Evolutionary conservation across 1,284 basidiomycete species (phyloP).

Genomic region (Papiliotrema flavescens): DNA sequence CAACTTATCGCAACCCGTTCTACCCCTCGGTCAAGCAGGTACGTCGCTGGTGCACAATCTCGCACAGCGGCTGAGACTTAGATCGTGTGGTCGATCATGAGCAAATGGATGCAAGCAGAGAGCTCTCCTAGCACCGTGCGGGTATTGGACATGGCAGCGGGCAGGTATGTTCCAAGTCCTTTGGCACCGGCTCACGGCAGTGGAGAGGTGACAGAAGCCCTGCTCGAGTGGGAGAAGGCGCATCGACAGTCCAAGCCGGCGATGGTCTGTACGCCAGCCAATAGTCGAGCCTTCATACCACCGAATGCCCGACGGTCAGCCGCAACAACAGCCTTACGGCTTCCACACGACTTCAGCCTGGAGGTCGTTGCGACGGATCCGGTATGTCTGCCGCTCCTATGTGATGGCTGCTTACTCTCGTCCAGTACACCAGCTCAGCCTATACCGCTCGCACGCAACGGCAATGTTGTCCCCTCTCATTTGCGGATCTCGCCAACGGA

Average conservation of each 20-base stretch:
- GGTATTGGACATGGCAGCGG: constrained; percentile 56
- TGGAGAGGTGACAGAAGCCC: constrained; percentile 46
- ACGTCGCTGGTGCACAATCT: not conserved
- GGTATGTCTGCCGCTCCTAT: constrained; percentile 32
- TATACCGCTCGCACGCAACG: constrained; percentile 54
- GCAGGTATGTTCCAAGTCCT: constrained; percentile 41
- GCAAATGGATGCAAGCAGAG: constrained; percentile 50
- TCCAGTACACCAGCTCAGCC: constrained; percentile 56
- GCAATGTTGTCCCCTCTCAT: constrained; percentile 55
- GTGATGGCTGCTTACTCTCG: not conserved
- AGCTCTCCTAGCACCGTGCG: not conserved
- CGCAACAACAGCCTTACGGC: not conserved
- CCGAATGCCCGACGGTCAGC: constrained; percentile 21
- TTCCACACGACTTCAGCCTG: constrained; percentile 16
- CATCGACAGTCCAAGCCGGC: not conserved
- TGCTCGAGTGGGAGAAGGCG: constrained; percentile 42
- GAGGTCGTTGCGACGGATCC: constrained; percentile 49
- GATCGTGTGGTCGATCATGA: constrained; percentile 38
- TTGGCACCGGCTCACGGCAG: constrained; percentile 14
- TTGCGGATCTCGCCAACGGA: constrained; percentile 57
- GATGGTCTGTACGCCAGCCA: not conserved
- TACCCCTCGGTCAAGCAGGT: constrained; percentile 63
- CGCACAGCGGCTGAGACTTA: not conserved
- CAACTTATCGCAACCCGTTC: constrained; percentile 68
- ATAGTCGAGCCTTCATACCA: constrained; percentile 31